Percentiles rank a stretch among this genome's conserved stretches.
Conservation (phyloP, 2,329 filamentous ascomycete genomes). For the Fusarium begoniae region DNA sequence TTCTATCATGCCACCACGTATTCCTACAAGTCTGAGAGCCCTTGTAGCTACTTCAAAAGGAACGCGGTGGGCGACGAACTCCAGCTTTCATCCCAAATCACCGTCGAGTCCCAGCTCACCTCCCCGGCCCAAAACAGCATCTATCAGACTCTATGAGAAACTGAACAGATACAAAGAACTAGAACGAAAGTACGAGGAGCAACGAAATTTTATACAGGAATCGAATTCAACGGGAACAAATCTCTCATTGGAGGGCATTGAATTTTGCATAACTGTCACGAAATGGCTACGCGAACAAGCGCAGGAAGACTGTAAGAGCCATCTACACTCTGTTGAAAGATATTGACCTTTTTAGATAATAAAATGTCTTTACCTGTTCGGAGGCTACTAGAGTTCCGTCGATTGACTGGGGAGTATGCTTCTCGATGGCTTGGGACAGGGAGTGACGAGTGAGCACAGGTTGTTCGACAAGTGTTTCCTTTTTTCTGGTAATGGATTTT, state of each 20-base stretch:
- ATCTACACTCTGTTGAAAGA: background rate
- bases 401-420: background rate
- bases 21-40: background rate
- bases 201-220: rapidly evolving
- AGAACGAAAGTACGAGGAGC: background rate
- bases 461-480: background rate
- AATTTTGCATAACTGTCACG: background rate
- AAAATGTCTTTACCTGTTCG: rapidly evolving
- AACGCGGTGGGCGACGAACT: background rate
- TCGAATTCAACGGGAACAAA: background rate
- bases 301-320: background rate
- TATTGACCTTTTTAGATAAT: background rate
- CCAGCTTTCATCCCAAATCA: background rate
- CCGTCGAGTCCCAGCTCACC: background rate
- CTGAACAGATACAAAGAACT: background rate
- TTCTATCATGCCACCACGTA: background rate
- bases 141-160: background rate
- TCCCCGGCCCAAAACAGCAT: background rate
- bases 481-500: background rate
- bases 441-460: background rate
- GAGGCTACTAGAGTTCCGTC: background rate
- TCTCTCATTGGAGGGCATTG: background rate
- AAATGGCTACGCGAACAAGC: background rate
- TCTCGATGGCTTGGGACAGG: background rate
- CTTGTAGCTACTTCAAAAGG: rapidly evolving